phyloP scores from a whole-genome alignment of 129 eudicot genomes.

The Artemisia tridentata region DNA sequence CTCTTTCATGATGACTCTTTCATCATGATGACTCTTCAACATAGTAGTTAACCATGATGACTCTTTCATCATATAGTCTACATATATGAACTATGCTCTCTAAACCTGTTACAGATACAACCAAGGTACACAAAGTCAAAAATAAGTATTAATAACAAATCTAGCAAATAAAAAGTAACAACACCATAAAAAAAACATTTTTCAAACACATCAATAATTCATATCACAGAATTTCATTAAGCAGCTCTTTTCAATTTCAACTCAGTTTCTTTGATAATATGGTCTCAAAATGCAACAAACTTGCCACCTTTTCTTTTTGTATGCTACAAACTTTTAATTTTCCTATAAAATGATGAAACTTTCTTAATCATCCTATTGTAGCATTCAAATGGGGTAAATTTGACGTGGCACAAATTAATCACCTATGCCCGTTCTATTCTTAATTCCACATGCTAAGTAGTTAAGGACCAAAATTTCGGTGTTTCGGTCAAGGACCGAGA shows the following conservation, averaged over 20 bases:
- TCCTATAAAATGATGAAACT: too few relatives aligned
- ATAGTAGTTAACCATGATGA: slow-evolving; percentile 56
- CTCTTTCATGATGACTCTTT: slow-evolving; percentile 54
- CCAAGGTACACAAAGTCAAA: slow-evolving; percentile 9
- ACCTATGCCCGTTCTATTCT: too few relatives aligned
- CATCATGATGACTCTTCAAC: slow-evolving; percentile 44
- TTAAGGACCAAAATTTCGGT: too few relatives aligned
- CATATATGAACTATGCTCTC: slow-evolving; percentile 1
- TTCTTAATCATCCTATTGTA: too few relatives aligned
- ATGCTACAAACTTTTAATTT: too few relatives aligned
- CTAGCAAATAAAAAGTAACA: neutral
- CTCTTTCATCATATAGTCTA: slow-evolving; percentile 32
- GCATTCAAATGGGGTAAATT: too few relatives aligned
- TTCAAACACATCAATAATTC: slow-evolving; percentile 7
- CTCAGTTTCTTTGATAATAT: neutral
- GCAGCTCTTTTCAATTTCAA: neutral
- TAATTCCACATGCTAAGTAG: too few relatives aligned
- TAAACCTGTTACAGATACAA: too few relatives aligned
- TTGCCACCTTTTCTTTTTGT: too few relatives aligned
- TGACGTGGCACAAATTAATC: too few relatives aligned
- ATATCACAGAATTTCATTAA: neutral
- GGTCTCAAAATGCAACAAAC: too few relatives aligned
- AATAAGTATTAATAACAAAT: slow-evolving; percentile 2
- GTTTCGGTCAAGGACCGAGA: too few relatives aligned
- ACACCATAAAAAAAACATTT: neutral